Conservation (phyloP, 768 basidiomycete species). For the Lactifluus subvellereus region DNA sequence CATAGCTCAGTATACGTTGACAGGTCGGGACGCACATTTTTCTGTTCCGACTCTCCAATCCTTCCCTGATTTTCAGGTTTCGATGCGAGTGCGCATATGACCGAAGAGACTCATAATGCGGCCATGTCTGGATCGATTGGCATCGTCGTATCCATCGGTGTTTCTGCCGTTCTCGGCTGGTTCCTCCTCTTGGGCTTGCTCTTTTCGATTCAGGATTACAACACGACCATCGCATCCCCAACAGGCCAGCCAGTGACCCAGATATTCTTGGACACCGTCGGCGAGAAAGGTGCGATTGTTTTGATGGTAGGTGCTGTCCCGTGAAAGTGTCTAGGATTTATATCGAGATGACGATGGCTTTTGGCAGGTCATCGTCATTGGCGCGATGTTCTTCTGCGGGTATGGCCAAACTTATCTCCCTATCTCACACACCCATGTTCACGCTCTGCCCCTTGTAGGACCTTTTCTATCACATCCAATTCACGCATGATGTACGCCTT, state of each 20-base stretch:
- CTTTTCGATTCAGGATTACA: slow-evolving; percentile 72
- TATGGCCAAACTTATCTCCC: slow-evolving; percentile 26
- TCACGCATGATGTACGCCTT: slow-evolving; percentile 83
- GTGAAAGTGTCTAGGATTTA: background rate
- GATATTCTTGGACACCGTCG: slow-evolving; percentile 73
- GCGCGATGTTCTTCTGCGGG: slow-evolving; percentile 73
- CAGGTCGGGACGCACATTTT: slow-evolving; percentile 37
- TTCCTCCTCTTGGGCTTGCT: slow-evolving; percentile 67
- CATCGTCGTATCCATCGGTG: slow-evolving; percentile 65
- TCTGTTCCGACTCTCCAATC: background rate
- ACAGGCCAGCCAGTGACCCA: slow-evolving; percentile 72
- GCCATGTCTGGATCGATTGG: slow-evolving; percentile 60
- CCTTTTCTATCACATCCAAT: slow-evolving; percentile 74
- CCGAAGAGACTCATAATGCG: slow-evolving; percentile 65
- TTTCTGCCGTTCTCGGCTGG: slow-evolving; percentile 68
- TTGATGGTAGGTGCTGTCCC: slow-evolving; percentile 47
- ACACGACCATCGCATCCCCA: slow-evolving; percentile 43
- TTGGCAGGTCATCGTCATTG: slow-evolving; percentile 54
- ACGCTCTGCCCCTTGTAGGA: slow-evolving; percentile 33
- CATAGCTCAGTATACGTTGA: slow-evolving; percentile 73
- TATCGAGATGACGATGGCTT: background rate
- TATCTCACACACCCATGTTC: background rate
- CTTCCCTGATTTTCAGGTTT: slow-evolving; percentile 42
- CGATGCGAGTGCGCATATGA: slow-evolving; percentile 73
- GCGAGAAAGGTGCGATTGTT: slow-evolving; percentile 65